phyloP scores from a whole-genome alignment of 192 early-diverging fungal genomes.

The Phycomyces nitens region DNA sequence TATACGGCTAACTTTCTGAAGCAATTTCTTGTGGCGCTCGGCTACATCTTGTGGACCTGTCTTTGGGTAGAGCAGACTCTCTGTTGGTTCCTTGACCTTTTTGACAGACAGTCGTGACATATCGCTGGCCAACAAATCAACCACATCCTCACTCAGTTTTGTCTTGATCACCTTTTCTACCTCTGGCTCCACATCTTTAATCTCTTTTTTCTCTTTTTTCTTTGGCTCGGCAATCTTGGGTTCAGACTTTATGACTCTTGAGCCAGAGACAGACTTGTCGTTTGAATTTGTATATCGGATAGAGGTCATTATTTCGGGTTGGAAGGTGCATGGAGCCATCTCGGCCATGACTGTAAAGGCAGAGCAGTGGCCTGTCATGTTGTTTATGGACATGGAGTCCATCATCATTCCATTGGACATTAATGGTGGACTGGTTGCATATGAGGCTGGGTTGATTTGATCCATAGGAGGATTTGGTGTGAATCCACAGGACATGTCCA shows the following conservation, averaged over 20 bases:
- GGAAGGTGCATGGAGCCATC: not conserved
- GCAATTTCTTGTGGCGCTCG: not conserved
- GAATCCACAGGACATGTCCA: not conserved
- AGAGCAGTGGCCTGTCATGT: not conserved
- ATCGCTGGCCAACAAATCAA: not conserved
- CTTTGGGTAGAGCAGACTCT: not conserved
- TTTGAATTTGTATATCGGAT: not conserved
- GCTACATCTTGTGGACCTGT: not conserved
- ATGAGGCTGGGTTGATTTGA: too few relatives aligned
- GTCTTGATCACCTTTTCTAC: not conserved
- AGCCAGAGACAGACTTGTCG: not conserved
- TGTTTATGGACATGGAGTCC: too few relatives aligned
- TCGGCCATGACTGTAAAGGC: not conserved
- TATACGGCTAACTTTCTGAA: not conserved
- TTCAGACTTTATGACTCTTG: not conserved
- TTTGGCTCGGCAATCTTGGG: too few relatives aligned
- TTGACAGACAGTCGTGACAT: not conserved
- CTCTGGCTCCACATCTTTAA: not conserved
- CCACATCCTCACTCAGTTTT: not conserved
- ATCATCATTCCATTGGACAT: too few relatives aligned
- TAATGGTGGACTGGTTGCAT: too few relatives aligned
- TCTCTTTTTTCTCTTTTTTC: too few relatives aligned
- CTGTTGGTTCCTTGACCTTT: not conserved
- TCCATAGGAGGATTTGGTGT: too few relatives aligned
- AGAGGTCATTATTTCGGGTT: not conserved